Evolutionary conservation across 768 basidiomycete genomes (phyloP).

Genomic region (Mycena capillaripes): DNA sequence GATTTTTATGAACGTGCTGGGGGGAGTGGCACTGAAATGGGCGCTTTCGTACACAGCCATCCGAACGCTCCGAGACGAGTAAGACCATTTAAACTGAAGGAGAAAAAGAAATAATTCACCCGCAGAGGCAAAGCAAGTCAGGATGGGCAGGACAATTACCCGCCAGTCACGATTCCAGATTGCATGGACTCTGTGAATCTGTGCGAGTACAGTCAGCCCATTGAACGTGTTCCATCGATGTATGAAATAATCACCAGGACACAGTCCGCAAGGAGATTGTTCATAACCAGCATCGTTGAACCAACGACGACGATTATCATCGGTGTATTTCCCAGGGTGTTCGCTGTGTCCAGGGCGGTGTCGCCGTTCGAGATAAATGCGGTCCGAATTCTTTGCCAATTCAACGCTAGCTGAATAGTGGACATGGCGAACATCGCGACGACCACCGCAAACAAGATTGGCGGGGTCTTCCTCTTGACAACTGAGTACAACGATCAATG

Average conservation of each 20-base stretch:
- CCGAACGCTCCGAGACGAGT: neutral
- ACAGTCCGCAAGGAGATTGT: neutral
- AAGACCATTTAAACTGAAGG: neutral
- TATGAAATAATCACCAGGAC: neutral
- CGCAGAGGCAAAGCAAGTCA: neutral
- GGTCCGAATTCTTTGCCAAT: neutral
- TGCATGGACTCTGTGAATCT: neutral
- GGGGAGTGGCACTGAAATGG: slow-evolving; percentile 8
- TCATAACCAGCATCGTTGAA: neutral
- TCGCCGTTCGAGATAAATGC: slow-evolving; percentile 2
- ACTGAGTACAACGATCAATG: neutral
- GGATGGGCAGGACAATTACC: slow-evolving; percentile 6
- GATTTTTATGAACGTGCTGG: slow-evolving; percentile 28
- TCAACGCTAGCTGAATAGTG: neutral
- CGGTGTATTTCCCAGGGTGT: neutral
- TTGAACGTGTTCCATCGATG: neutral
- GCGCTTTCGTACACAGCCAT: slow-evolving; percentile 13
- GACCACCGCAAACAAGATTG: neutral
- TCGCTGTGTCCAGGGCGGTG: neutral
- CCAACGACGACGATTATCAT: neutral
- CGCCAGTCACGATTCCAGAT: slow-evolving; percentile 13
- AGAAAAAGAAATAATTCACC: neutral
- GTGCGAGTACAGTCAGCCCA: neutral
- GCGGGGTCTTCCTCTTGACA: neutral
- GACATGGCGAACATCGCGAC: neutral